Base-by-base conservation (phyloP, 306 rosid genomes). In the Notholithocarpus densiflorus region DNA sequence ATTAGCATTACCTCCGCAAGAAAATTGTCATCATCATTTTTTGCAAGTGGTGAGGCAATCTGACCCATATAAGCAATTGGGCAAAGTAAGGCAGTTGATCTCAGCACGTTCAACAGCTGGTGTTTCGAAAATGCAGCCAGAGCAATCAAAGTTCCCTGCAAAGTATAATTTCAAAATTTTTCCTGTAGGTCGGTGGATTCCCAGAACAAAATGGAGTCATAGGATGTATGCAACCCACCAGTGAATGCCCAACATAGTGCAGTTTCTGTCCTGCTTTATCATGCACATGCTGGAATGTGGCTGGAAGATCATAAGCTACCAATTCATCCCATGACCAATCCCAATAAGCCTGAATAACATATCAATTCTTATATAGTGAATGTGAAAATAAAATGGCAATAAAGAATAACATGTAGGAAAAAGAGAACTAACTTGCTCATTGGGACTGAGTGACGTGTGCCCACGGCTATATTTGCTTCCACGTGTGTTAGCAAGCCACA, bases 291-390 rank as follows among this genome's bases (percentile, higher is more conserved):
- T 86, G 82, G 77, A 92, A 72, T 56, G 94, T 91, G 24, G 96
- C 92, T 20, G 98, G 95, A 74, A 95, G 90, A 85, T 95, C 98
- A 83, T 88, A 86, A 60, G 97, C 90, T 10, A 91, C 98, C 56
- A 95, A 81, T 86, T 93, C 98, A 93, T 95, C 98, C 99, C 99
- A 95, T 71, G 99, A 89, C 99, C 97, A 95, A 69, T 95, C 72
- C 99, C 97, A 95, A 54, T 89, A 95, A 75, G 78, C 85, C 98
- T 94, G 84, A 9, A 75, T 26, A 12, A 6, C 65, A 70, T 59
- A 37, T 12, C 26, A 27, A 48, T 32, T 60, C 56, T 4, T 29
- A n/a, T 52, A 19, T 17, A 45, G 34, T 13, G 19, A 34, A 56
- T 51, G 13, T 14, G 60, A 45, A 45, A 34, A 43, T 18, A 15